Evolutionary conservation across 257 asterid genomes (phyloP).

Genomic region (Echium plantagineum): DNA sequence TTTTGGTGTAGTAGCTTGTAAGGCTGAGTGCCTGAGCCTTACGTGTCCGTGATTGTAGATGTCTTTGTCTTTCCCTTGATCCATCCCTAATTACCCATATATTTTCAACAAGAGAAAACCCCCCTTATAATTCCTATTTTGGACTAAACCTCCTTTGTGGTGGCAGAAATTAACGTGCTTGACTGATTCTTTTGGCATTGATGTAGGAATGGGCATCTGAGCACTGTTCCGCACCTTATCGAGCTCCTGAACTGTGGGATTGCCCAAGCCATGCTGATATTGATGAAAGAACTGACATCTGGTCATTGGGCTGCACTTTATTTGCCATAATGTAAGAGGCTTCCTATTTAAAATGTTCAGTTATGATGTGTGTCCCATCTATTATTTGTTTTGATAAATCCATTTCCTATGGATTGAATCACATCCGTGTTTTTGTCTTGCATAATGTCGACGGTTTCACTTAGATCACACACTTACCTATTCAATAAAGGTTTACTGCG

Average conservation of each 20-base stretch:
- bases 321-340: slow-evolving; percentile 86
- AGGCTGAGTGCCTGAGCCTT: not conserved
- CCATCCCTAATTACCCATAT: not conserved
- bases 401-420: not conserved
- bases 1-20: slow-evolving; percentile 7
- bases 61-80: not conserved
- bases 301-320: slow-evolving; percentile 98
- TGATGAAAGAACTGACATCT: slow-evolving; percentile 95
- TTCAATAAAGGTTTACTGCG: too few species aligned
- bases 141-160: not conserved
- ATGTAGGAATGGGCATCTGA: slow-evolving; percentile 97
- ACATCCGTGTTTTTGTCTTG: too few species aligned
- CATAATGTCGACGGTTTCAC: too few species aligned
- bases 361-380: not conserved
- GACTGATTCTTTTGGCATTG: slow-evolving; percentile 18
- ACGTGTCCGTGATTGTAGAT: not conserved
- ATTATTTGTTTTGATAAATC: not conserved
- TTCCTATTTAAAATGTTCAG: not conserved
- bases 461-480: too few species aligned
- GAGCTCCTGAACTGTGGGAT: slow-evolving; percentile 97
- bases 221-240: slow-evolving; percentile 89
- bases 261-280: slow-evolving; percentile 92
- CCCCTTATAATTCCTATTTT: not conserved
- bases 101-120: not conserved
- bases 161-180: slow-evolving; percentile 8